These are phyloP conservation scores for Echites panduratus DNA, from an alignment of 257 asterid genomes.

Conservation along the genomic window DNA sequence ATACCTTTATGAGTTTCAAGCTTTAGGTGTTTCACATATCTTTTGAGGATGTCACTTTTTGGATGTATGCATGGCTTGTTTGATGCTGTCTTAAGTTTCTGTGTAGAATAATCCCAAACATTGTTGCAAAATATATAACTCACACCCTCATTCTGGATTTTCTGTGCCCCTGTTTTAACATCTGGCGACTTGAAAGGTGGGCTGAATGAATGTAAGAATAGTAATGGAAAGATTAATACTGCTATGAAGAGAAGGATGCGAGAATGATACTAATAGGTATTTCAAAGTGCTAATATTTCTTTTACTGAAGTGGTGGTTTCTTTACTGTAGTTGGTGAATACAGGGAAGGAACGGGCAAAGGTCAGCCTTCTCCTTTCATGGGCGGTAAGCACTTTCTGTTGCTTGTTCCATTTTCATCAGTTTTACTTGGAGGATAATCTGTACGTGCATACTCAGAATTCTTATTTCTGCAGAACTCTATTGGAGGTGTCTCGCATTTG, in stretches of 20 bases:
- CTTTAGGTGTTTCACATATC: neutral
- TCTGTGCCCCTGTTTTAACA: neutral
- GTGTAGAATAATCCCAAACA: neutral
- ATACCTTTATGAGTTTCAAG: neutral
- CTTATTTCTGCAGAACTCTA: conserved; percentile 65
- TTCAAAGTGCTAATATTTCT: neutral
- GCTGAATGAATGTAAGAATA: neutral
- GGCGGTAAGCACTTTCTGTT: conserved; percentile 65
- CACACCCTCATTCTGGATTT: neutral
- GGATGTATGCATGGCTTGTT: neutral
- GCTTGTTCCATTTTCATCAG: conserved; percentile 8
- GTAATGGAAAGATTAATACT: neutral
- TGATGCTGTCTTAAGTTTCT: neutral
- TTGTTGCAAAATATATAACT: neutral
- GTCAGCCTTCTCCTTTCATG: conserved; percentile 95
- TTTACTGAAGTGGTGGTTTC: conserved; percentile 20
- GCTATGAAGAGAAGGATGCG: neutral
- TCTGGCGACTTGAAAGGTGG: neutral
- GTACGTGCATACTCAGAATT: conserved; percentile 14
- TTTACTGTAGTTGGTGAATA: conserved; percentile 76
- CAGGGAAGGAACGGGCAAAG: conserved; percentile 98
- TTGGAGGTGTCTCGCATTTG: conserved; percentile 85
- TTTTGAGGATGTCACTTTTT: neutral
- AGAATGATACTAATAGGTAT: neutral
- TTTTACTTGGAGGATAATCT: conserved; percentile 6